phyloP scores from a whole-genome alignment of 768 basidiomycete species.

The Coprinopsis cinerea region DNA sequence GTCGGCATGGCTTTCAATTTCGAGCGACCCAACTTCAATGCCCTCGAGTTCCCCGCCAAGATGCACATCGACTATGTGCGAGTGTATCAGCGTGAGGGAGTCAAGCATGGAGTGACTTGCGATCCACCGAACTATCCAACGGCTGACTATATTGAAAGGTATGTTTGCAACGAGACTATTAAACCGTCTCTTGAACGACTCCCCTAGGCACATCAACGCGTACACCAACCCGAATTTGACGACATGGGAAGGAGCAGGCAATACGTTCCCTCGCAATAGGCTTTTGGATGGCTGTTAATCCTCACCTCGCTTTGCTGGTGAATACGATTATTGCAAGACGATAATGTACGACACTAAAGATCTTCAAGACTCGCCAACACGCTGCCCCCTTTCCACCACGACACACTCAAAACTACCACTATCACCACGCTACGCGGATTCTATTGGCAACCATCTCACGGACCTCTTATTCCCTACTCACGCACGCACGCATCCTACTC shows the following conservation, averaged over 20 bases:
- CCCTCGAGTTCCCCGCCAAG: constrained; percentile 69
- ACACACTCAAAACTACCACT: not conserved
- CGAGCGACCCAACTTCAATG: constrained; percentile 63
- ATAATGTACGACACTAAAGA: not conserved
- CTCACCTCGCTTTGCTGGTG: constrained; percentile 1
- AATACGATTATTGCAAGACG: no score
- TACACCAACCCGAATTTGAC: constrained; percentile 83
- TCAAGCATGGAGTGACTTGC: constrained; percentile 69
- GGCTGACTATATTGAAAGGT: constrained; percentile 69
- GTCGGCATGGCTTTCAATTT: constrained; percentile 76
- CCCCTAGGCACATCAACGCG: constrained; percentile 36
- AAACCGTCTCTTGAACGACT: not conserved
- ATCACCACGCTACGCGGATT: not conserved
- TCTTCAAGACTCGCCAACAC: not conserved
- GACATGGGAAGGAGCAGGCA: constrained; percentile 75
- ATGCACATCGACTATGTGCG: constrained; percentile 91
- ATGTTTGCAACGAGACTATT: constrained; percentile 14
- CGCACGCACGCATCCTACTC: not conserved
- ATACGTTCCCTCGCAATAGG: constrained; percentile 67
- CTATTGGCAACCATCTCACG: not conserved
- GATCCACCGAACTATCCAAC: constrained; percentile 78
- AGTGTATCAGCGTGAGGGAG: constrained; percentile 74
- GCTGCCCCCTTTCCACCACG: not conserved
- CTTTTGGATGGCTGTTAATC: constrained; percentile 37
- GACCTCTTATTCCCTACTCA: not conserved